Evolutionary conservation across 495 filamentous ascomycete species (phyloP), one percentile per base, ranked within the genome.

Genomic region (Hypoxylon crocopeplum): DNA sequence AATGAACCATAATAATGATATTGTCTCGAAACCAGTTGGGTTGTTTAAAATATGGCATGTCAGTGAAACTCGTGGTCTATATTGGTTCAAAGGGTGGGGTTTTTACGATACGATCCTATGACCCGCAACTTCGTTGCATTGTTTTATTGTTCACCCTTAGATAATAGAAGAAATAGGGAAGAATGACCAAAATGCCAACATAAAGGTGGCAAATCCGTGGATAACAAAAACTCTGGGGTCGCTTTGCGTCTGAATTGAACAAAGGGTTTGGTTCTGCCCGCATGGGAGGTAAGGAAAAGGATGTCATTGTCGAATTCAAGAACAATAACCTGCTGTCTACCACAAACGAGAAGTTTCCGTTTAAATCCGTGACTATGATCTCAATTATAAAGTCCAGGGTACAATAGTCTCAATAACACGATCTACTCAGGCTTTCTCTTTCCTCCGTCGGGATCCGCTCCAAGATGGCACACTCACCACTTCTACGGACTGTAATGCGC

Each of bases 381-480:
- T 47, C 16, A 22, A 22, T 24, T 48, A 56, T 56, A 56, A 41
- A 41, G 19, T 6, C 44, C 15, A 5, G 7, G 19, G n/a, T 16
- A 15, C 7, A 17, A 34, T 10, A 46, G 12, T 10, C 19, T 52
- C 2, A 1, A 19, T 20, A 42, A 44, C 10, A 16, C 13, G 2
- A 5, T 5, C 1, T 6, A 46, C 8, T 1, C 12, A 15, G 11
- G 8, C 20, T 7, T 2, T 30, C 12, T 45, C 12, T 34, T 6
- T 10, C n/a, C 5, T 6, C 5, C 12, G 12, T 34, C 7, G 7
- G 12, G 32, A 34, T n/a, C 12, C n/a, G 3, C 32, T 5, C 32
- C 2, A 34, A 29, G 11, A 64, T 64, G 61, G 49, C 61, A 15
- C 49, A 64, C 17, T 64, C 61, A 16, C 61, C 61, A 19, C 56